phyloP scores from a whole-genome alignment of 2,329 filamentous ascomycete species.

The Curvularia eragrostidis region DNA sequence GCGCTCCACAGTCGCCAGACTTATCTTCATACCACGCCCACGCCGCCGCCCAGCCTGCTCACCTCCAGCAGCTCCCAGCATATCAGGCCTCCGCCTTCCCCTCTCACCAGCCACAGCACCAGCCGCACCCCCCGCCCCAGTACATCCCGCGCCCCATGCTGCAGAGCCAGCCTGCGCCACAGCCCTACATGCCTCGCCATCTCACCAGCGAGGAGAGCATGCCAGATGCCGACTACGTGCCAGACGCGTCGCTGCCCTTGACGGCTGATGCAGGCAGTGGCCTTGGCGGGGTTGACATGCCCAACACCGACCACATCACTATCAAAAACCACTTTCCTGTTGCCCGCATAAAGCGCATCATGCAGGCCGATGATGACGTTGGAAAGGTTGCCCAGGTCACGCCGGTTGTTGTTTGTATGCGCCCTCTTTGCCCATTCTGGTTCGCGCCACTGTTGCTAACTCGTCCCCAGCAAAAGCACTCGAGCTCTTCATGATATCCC shows the following conservation, averaged over 20 bases:
- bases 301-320: conserved; percentile 63
- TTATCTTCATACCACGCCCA: conserved; percentile 56
- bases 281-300: conserved; percentile 34
- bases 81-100: conserved; percentile 43
- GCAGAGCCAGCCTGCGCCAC: conserved; percentile 21
- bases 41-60: conserved; percentile 47
- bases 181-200: conserved; percentile 40
- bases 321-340: conserved; percentile 97
- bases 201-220: conserved; percentile 36
- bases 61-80: conserved; percentile 46
- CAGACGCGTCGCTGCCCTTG: conserved; percentile 40
- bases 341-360: conserved; percentile 96
- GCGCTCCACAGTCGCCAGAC: conserved; percentile 53
- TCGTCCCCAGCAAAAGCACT: conserved; percentile 76
- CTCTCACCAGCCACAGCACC: conserved; percentile 34
- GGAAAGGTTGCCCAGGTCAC: conserved; percentile 98
- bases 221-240: conserved; percentile 48
- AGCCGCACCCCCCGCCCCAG: conserved; percentile 31
- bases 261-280: conserved; percentile 32
- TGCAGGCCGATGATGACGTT: conserved; percentile 98
- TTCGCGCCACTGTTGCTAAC: conserved; percentile 12
- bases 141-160: conserved; percentile 29
- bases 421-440: not conserved
- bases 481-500: conserved; percentile 95
- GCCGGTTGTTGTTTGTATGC: conserved; percentile 83